Percentiles rank a stretch among this genome's conserved stretches.
Conservation (phyloP, 2,329 filamentous ascomycete species). For the Gliomastix tumulicola region DNA sequence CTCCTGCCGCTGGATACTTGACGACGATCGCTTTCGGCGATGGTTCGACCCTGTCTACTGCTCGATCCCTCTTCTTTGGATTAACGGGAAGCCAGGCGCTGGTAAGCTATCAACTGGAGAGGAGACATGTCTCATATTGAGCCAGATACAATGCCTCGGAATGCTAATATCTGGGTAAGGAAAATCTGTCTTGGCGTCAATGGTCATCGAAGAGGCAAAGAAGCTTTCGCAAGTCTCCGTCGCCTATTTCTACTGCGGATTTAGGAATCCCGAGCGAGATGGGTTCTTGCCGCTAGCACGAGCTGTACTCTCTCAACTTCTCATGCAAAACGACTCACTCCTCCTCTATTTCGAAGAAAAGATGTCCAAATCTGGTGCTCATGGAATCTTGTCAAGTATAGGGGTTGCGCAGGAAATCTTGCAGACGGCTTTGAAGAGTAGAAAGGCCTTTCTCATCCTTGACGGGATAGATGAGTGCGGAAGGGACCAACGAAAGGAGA, state of each 20-base stretch:
- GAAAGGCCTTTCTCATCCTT: conserved; percentile 24
- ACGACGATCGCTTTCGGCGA: not conserved
- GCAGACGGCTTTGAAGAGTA: too few species aligned
- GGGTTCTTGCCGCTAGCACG: too few species aligned
- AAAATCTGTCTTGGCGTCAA: conserved; percentile 32
- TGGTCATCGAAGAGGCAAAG: conserved; percentile 20
- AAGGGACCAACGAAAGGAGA: conserved; percentile 14
- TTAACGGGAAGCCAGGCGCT: conserved; percentile 23
- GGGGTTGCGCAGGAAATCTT: too few species aligned
- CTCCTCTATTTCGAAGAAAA: too few species aligned
- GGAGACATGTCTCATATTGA: conserved; percentile 3
- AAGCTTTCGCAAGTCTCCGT: not conserved
- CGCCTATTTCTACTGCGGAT: conserved; percentile 32
- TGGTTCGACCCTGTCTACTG: not conserved
- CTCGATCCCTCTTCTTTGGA: conserved; percentile 10
- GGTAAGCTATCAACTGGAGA: conserved; percentile 2
- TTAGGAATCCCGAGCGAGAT: too few species aligned
- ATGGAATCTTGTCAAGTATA: too few species aligned
- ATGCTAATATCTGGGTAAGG: too few species aligned
- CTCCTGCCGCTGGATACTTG: not conserved
- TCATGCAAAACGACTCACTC: too few species aligned
- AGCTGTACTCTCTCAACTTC: too few species aligned
- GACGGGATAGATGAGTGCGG: conserved; percentile 36
- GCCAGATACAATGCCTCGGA: too few species aligned
- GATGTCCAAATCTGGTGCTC: too few species aligned